Evolutionary conservation across 768 basidiomycete species (phyloP), one percentile per base, ranked within the genome.

Genomic region (Lyophyllum decastes): DNA sequence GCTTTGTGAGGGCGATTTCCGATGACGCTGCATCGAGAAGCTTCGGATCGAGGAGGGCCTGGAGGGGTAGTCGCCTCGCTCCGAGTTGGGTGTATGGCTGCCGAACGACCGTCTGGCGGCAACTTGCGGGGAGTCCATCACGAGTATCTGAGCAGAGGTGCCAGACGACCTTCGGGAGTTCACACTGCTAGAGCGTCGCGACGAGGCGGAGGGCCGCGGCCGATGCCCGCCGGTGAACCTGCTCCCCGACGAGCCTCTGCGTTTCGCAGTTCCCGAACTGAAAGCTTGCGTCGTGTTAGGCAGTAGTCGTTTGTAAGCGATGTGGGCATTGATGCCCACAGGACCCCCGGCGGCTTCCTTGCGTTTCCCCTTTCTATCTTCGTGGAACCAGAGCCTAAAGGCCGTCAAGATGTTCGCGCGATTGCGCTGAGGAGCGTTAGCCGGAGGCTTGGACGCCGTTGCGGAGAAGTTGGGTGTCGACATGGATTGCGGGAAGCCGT

Each of bases 311-410:
- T 65, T 66, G 35, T 64, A 65, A 14, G 68, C 61, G 57, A 72
- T 65, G 25, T 73, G 66, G 26, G 72, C 64, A 27, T 70, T 65
- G 1, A 59, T 58, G 47, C 70, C 49, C 35, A 38, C 3, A 38
- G 35, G 9, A 17, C 40, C 40, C 14, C 52, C 45, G 1, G 47
- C 26, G 19, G 62, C 49, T 43, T 84, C 86, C 71, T 90, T 91
- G 51, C 90, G 82, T 75, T 95, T 96, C 4, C 93, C 88, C 68
- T 92, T 94, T 62, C 82, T 81, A 61, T 95, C 95, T 59, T 97
- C 94, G 58, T 94, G 85, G 73, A 98, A 96, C 92, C 95, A 94
- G 60, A 88, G 80, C 45, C 92, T 83, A 74, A 98, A 94, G 6
- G 93, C 84, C 2, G 89, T 87, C 49, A 98, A 75, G 26, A 98